These are phyloP conservation scores for Ogataea minuta DNA, from an alignment of 805 yeast genomes.

Conservation along the genomic window DNA sequence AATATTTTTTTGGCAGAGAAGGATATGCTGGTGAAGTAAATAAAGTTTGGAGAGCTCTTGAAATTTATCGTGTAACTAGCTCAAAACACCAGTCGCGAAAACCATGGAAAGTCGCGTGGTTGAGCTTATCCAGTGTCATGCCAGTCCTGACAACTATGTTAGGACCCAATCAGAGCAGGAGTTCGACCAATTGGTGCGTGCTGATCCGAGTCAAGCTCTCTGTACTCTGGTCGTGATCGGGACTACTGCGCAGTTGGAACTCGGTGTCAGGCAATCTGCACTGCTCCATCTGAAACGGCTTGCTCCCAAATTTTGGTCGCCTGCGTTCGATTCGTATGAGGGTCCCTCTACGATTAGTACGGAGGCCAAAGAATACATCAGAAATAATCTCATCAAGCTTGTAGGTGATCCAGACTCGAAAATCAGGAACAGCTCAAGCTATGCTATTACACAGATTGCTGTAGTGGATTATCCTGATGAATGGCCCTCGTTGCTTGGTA, in stretches of 20 bases:
- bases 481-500: conserved; percentile 73
- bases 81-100: not conserved
- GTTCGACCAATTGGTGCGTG: conserved; percentile 41
- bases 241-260: conserved; percentile 24
- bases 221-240: conserved; percentile 44
- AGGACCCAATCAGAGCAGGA: conserved; percentile 53
- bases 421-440: conserved; percentile 63
- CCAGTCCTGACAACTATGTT: conserved; percentile 46
- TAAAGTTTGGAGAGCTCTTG: too few relatives aligned
- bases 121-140: conserved; percentile 18
- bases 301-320: conserved; percentile 76
- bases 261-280: conserved; percentile 56
- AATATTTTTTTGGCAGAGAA: conserved; percentile 9
- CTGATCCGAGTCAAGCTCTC: conserved; percentile 50
- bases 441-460: conserved; percentile 79
- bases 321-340: conserved; percentile 70
- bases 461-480: conserved; percentile 93
- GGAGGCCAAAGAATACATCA: conserved; percentile 48
- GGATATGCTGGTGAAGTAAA: too few relatives aligned
- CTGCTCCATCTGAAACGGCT: conserved; percentile 64
- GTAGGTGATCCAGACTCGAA: conserved; percentile 52
- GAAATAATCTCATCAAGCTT: conserved; percentile 50
- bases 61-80: conserved; percentile 3
- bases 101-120: conserved; percentile 18
- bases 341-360: conserved; percentile 55